These are phyloP conservation scores for Quercus tomentella DNA, from an alignment of 331 rosid genomes.

Conservation along the genomic window DNA sequence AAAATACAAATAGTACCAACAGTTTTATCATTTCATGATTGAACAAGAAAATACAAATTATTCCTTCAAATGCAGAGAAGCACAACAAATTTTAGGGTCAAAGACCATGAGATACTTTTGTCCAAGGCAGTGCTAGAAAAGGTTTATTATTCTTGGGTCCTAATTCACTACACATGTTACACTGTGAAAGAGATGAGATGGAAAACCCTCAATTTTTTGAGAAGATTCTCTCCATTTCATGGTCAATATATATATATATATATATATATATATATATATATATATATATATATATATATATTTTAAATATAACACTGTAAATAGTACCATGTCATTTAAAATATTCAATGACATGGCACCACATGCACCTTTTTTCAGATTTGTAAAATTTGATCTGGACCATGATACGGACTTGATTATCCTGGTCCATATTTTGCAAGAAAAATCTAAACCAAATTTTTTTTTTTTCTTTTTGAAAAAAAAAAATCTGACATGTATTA, in stretches of 20 bases:
- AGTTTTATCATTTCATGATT: not conserved
- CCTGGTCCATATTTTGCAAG: not conserved
- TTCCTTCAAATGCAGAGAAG: not conserved
- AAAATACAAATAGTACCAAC: not conserved
- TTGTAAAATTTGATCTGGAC: no score
- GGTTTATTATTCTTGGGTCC: not conserved
- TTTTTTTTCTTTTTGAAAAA: not conserved
- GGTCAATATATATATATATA: no score
- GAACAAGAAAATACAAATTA: not conserved
- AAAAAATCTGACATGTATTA: not conserved
- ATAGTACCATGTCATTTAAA: no score
- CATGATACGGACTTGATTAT: no score
- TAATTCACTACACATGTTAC: not conserved
- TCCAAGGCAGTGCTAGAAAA: not conserved
- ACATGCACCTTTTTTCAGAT: no score
- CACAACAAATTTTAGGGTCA: not conserved
- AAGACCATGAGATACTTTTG: not conserved
- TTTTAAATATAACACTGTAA: no score
- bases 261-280: no score
- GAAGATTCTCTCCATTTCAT: no score
- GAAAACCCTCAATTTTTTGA: not conserved
- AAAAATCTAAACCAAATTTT: not conserved
- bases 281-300: no score
- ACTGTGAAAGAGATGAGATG: not conserved
- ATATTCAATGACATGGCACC: no score